Percentiles rank a stretch among this genome's conserved stretches.
These are phyloP conservation scores for Tulasnella calospora DNA, from an alignment of 768 basidiomycete genomes.

Conservation along the genomic window DNA sequence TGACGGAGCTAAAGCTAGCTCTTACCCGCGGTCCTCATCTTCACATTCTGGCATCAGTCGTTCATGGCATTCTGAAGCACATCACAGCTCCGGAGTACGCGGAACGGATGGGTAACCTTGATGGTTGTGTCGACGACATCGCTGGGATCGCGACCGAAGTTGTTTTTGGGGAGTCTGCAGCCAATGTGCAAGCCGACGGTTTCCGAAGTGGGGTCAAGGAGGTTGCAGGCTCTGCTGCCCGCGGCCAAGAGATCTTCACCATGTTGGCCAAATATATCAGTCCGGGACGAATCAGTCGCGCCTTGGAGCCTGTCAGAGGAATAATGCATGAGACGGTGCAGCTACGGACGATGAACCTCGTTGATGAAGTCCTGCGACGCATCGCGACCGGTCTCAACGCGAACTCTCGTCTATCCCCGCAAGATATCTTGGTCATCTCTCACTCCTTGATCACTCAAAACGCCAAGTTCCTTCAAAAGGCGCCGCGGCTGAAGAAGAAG, in stretches of 20 bases:
- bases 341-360: slow-evolving; percentile 69
- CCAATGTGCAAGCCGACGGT: slow-evolving; percentile 79
- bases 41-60: slow-evolving; percentile 81
- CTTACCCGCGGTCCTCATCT: slow-evolving; percentile 88
- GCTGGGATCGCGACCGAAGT: slow-evolving; percentile 82
- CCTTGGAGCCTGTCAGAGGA: slow-evolving; percentile 72
- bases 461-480: slow-evolving; percentile 73
- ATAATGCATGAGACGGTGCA: slow-evolving; percentile 85
- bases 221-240: slow-evolving; percentile 75
- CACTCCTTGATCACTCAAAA: slow-evolving; percentile 89
- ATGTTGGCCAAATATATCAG: slow-evolving; percentile 74
- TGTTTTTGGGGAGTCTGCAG: slow-evolving; percentile 88
- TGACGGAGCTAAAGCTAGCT: slow-evolving; percentile 79
- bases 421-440: slow-evolving; percentile 73
- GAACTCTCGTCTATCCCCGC: slow-evolving; percentile 64
- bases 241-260: slow-evolving; percentile 79
- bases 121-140: slow-evolving; percentile 71
- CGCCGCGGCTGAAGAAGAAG: slow-evolving; percentile 37
- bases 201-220: slow-evolving; percentile 95
- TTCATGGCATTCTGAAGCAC: slow-evolving; percentile 76
- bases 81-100: slow-evolving; percentile 61
- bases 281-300: slow-evolving; percentile 64
- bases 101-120: slow-evolving; percentile 56
- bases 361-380: slow-evolving; percentile 83
- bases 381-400: slow-evolving; percentile 79